These are phyloP conservation scores for Phytopythium sindhum DNA, from an alignment of 352 stramenopile species.

Conservation along the genomic window DNA sequence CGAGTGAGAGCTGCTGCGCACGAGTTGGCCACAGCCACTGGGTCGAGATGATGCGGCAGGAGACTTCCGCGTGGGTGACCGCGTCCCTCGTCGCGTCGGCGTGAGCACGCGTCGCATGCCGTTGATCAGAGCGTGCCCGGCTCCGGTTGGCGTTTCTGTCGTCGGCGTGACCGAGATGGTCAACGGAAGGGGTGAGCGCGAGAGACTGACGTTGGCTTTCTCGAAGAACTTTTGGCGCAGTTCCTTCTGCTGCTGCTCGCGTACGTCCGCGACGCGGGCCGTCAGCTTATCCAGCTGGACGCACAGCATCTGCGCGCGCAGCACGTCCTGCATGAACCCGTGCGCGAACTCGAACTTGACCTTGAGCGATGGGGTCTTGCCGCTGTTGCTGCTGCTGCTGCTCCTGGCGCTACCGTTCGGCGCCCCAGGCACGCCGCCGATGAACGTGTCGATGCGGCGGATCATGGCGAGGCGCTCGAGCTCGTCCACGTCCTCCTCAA, in stretches of 20 bases:
- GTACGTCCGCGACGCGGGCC: slow-evolving; percentile 61
- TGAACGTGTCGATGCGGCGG: slow-evolving; percentile 70
- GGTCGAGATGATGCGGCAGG: not conserved
- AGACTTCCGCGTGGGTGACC: not conserved
- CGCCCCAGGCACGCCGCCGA: slow-evolving; percentile 49
- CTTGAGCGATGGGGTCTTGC: slow-evolving; percentile 27
- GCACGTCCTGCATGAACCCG: slow-evolving; percentile 83
- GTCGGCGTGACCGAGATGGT: slow-evolving; percentile 12
- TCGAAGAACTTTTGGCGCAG: slow-evolving; percentile 74
- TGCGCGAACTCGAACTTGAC: slow-evolving; percentile 86
- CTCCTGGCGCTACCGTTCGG: slow-evolving; percentile 4
- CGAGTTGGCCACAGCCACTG: not conserved
- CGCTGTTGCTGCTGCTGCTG: not conserved
- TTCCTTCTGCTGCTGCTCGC: slow-evolving; percentile 72
- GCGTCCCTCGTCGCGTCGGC: slow-evolving; percentile 16
- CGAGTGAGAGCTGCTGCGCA: slow-evolving; percentile 26
- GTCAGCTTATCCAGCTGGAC: slow-evolving; percentile 82
- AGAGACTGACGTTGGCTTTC: slow-evolving; percentile 65
- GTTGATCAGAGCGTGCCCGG: slow-evolving; percentile 7
- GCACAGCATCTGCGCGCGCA: slow-evolving; percentile 79
- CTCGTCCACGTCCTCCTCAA: slow-evolving; percentile 66
- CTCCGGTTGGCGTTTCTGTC: slow-evolving; percentile 9
- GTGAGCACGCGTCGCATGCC: slow-evolving; percentile 27
- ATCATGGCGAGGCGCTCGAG: slow-evolving; percentile 77
- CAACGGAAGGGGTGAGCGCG: slow-evolving; percentile 26